Conservation (phyloP, 371 early-diverging fungal genomes). For the Nematocida parisii region DNA sequence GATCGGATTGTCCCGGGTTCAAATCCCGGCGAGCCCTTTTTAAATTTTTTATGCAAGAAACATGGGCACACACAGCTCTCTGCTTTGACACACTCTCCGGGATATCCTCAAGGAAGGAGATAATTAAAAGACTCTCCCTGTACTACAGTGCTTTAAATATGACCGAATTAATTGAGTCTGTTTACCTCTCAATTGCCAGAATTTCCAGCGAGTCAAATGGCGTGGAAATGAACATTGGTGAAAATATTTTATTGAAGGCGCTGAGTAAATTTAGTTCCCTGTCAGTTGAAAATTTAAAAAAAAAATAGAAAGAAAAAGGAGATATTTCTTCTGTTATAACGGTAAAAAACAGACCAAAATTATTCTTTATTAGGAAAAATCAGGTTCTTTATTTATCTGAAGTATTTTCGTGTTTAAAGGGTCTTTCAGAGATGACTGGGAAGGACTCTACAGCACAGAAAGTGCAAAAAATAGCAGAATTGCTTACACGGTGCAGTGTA, state of each 20-base stretch:
- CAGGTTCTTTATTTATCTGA: conserved; percentile 76
- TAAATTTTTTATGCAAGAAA: conserved; percentile 39
- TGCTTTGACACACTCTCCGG: conserved; percentile 63
- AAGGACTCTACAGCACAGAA: conserved; percentile 73
- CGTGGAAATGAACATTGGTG: conserved; percentile 89
- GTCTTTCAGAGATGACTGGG: conserved; percentile 79
- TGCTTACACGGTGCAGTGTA: conserved; percentile 76
- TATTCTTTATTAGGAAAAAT: conserved; percentile 73
- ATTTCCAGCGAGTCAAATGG: conserved; percentile 82
- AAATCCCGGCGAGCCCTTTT: conserved; percentile 65
- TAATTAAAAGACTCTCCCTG: conserved; percentile 57
- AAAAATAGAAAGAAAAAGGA: conserved; percentile 76
- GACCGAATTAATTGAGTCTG: conserved; percentile 51
- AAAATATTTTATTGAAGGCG: conserved; percentile 83
- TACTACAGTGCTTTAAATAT: conserved; percentile 41
- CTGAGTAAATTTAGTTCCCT: conserved; percentile 82
- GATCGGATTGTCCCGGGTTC: conserved; percentile 68
- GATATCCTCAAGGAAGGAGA: conserved; percentile 65
- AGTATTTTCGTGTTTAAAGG: conserved; percentile 81
- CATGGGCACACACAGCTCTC: conserved; percentile 22
- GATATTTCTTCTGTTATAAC: conserved; percentile 86
- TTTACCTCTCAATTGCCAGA: conserved; percentile 67
- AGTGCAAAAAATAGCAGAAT: conserved; percentile 76
- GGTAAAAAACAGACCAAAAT: conserved; percentile 76
- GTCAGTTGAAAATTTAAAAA: conserved; percentile 75